Base-by-base conservation (phyloP, 352 stramenopile genomes). In the Globisporangium solare region DNA sequence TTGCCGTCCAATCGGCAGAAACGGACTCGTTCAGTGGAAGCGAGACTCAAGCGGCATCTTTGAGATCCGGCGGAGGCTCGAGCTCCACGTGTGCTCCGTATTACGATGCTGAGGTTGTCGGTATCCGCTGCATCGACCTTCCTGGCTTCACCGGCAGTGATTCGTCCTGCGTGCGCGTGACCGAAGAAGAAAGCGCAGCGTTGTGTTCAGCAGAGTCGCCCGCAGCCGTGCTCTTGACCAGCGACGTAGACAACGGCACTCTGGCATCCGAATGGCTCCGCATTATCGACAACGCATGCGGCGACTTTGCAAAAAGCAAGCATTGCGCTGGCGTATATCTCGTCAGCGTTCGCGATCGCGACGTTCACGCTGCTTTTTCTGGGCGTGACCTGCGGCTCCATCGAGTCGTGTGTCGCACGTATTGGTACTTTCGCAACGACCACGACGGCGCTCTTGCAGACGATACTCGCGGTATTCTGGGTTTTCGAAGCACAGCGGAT, bases 211-310 rank as follows among this genome's bases (percentile, higher is more conserved):
- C 66, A 12, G 49, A 72, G 7, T 24, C 61, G 0, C 66, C 69
- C 6, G 62, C 71, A 3, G 56, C 65, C 12, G 69, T 78, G 57
- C 56, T 86, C n/a, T 46, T 73, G 1, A 40, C 53, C 18, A 50
- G 48, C 1, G 18, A 32, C n/a, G 35, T 31, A 8, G n/a, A 41
- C 12, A 14, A 48, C 15, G 3, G 32, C 8, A 27, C 70, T 3
- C 24, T 27, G 24, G 48, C 35, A 24, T 15, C 5, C 15, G 58
- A 56, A 12, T 88, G 77, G 77, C 58, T 82, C 17, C 51, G 61
- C 7, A 73, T 86, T 13, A 46, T 83, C 15, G 59, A 66, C 1
- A 69, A 72, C n/a, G 74, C 70, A 17, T 88, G 77, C 15, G 60
- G 68, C 2, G 60, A 56, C 22, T 67, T 64, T 11, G 77, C 71